phyloP scores from a whole-genome alignment of 495 filamentous ascomycete species.

The Xylaria telfairii region DNA sequence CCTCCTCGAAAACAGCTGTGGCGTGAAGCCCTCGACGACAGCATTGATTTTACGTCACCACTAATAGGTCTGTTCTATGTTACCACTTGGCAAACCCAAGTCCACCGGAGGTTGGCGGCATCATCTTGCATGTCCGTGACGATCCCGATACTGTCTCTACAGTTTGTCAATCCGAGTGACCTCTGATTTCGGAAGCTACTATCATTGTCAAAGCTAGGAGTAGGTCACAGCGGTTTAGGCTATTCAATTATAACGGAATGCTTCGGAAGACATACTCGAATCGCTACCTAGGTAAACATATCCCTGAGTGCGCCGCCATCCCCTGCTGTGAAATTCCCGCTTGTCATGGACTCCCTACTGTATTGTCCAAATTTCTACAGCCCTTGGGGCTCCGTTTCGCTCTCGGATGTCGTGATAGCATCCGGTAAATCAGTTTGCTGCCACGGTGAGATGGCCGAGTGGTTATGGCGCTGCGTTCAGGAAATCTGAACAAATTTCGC shows the following conservation, averaged over 20 bases:
- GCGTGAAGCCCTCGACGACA: background rate
- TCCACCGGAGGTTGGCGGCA: constrained; percentile 3
- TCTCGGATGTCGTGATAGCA: no score
- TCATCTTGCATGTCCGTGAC: background rate
- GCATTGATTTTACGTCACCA: background rate
- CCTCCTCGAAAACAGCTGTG: background rate
- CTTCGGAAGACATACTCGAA: background rate
- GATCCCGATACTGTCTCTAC: background rate
- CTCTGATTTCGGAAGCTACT: background rate
- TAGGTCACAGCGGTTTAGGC: background rate
- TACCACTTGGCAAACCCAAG: background rate
- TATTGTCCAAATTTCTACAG: no score
- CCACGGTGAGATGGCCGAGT: constrained; percentile 39
- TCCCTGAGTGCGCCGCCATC: background rate
- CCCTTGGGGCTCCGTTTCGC: no score
- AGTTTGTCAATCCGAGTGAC: background rate
- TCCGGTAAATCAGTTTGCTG: background rate
- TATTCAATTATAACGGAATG: background rate
- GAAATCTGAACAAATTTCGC: constrained; percentile 32
- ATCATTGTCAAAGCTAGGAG: background rate
- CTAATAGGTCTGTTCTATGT: background rate
- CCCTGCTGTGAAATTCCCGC: background rate
- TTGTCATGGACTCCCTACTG: no score
- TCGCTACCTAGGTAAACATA: background rate
- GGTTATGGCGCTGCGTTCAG: constrained; percentile 46